phyloP scores from a whole-genome alignment of 2,329 filamentous ascomycete genomes.

The Xylariaceae sp. region DNA sequence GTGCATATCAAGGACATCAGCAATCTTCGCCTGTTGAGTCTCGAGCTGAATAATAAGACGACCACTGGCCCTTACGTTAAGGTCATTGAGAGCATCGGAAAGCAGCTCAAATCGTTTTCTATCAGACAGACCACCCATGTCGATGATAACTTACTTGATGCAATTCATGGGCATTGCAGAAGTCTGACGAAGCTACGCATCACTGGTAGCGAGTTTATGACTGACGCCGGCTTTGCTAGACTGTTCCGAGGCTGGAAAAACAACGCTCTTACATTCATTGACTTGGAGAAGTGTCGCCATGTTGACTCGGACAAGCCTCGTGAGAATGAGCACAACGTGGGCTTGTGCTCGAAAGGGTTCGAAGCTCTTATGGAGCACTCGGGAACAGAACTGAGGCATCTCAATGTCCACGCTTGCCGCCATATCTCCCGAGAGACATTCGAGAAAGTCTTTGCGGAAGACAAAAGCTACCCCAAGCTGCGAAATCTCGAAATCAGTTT shows the following conservation, averaged over 20 bases:
- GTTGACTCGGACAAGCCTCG: constrained; percentile 68
- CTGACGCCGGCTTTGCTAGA: constrained; percentile 66
- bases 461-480: constrained; percentile 62
- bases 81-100: constrained; percentile 60
- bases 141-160: constrained; percentile 65
- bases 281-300: constrained; percentile 74
- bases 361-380: constrained; percentile 81
- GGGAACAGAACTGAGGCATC: constrained; percentile 56
- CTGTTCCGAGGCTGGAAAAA: constrained; percentile 79
- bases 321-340: constrained; percentile 61
- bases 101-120: constrained; percentile 70
- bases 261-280: constrained; percentile 63
- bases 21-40: constrained; percentile 68
- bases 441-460: constrained; percentile 64
- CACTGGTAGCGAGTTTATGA: constrained; percentile 70
- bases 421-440: constrained; percentile 73
- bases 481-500: constrained; percentile 74
- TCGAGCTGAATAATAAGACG: constrained; percentile 60
- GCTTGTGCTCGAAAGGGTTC: constrained; percentile 73
- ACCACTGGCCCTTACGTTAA: constrained; percentile 54
- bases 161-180: constrained; percentile 67
- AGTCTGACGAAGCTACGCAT: constrained; percentile 74
- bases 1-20: constrained; percentile 58
- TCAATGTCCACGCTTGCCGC: constrained; percentile 81
- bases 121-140: constrained; percentile 63